Percentiles rank a stretch among this genome's conserved stretches.
Conservation (phyloP, 805 yeast genomes). For the Yamadazyma sp. region DNA sequence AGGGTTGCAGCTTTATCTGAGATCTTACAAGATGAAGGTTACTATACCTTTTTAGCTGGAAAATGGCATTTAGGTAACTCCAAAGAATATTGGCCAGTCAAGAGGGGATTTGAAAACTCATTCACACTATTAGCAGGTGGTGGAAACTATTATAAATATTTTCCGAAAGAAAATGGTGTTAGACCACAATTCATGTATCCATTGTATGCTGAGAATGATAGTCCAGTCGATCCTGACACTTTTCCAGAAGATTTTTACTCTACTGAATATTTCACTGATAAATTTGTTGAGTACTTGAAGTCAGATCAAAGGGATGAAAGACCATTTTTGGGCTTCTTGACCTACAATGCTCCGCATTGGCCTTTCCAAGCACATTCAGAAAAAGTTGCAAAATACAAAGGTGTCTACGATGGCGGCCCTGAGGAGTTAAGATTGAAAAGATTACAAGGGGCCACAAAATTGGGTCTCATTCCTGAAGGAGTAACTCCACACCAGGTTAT, state of each 20-base stretch:
- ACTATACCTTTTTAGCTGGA: conserved; percentile 52
- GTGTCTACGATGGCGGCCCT: conserved; percentile 49
- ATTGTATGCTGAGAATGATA: conserved; percentile 38
- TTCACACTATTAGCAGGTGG: conserved; percentile 54
- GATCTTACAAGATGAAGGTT: conserved; percentile 43
- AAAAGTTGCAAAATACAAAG: conserved; percentile 44
- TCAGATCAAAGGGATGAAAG: conserved; percentile 30
- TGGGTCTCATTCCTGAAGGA: conserved; percentile 45
- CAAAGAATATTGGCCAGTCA: conserved; percentile 44
- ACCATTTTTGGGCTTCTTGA: conserved; percentile 53
- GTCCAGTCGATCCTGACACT: conserved; percentile 30
- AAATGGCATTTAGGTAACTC: conserved; percentile 59
- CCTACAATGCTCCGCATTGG: conserved; percentile 68
- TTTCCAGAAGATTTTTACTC: conserved; percentile 49
- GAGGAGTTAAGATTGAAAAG: conserved; percentile 38
- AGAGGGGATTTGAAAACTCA: conserved; percentile 50
- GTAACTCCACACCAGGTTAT: conserved; percentile 43
- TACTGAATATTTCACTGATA: conserved; percentile 43
- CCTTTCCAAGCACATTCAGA: conserved; percentile 59
- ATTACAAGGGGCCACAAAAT: conserved; percentile 34
- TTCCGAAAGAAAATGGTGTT: conserved; percentile 32
- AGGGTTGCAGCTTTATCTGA: conserved; percentile 54
- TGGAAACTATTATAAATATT: conserved; percentile 52
- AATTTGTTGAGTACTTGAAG: conserved; percentile 35
- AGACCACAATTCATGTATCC: conserved; percentile 34